Percentiles rank a stretch among this genome's conserved stretches.
Evolutionary conservation across 2,329 filamentous ascomycete species (phyloP).

Genomic region (Diaporthe aspalathi): DNA sequence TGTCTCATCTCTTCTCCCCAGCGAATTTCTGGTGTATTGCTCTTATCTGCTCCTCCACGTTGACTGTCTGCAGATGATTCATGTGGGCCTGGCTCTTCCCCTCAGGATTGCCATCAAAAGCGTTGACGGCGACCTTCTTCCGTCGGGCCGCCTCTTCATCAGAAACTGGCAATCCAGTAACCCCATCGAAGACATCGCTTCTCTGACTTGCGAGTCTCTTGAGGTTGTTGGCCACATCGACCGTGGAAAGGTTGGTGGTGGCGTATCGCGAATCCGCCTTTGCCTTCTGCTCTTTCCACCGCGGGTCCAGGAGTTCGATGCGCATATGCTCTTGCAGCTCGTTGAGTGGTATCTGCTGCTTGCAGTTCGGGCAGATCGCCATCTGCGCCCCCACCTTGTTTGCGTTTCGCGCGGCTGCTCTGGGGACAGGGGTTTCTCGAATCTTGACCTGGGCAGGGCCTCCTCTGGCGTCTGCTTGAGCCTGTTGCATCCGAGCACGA

Average conservation of each 20-base stretch:
- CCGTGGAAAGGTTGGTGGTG: slow-evolving; percentile 86
- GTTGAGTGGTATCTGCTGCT: slow-evolving; percentile 85
- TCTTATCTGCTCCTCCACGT: slow-evolving; percentile 87
- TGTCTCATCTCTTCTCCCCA: slow-evolving; percentile 48
- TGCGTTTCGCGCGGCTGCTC: slow-evolving; percentile 78
- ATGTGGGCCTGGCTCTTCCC: slow-evolving; percentile 65
- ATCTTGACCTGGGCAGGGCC: slow-evolving; percentile 84
- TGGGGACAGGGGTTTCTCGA: slow-evolving; percentile 90
- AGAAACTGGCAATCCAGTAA: slow-evolving; percentile 74
- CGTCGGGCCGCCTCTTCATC: slow-evolving; percentile 80
- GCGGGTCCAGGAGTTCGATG: slow-evolving; percentile 92
- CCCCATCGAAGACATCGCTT: slow-evolving; percentile 84
- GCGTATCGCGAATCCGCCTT: slow-evolving; percentile 87
- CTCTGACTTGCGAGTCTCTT: slow-evolving; percentile 94
- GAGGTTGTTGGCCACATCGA: slow-evolving; percentile 91
- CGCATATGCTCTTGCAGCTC: slow-evolving; percentile 94
- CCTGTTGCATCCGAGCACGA: slow-evolving; percentile 75
- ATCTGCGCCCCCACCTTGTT: slow-evolving; percentile 73
- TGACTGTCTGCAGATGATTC: slow-evolving; percentile 74
- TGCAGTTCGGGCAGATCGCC: slow-evolving; percentile 91
- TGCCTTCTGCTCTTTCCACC: slow-evolving; percentile 95
- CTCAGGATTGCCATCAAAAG: slow-evolving; percentile 75
- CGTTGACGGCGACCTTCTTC: slow-evolving; percentile 76
- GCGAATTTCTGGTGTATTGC: slow-evolving; percentile 68
- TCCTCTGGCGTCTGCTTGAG: slow-evolving; percentile 80